Evolutionary conservation across 495 filamentous ascomycete genomes (phyloP).

Genomic region (Hamigera avellanea): DNA sequence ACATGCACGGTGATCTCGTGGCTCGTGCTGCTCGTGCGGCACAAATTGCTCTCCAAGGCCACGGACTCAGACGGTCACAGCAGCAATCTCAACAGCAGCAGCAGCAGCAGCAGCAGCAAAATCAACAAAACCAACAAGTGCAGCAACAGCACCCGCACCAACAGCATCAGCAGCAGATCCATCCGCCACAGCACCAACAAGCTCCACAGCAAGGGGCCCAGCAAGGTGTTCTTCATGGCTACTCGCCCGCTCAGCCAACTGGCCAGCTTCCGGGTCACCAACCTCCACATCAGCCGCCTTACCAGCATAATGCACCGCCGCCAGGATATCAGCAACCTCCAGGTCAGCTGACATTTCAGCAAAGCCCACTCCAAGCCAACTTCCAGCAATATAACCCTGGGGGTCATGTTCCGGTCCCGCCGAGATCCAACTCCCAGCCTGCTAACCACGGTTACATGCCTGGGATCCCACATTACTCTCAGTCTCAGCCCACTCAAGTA

Average conservation of each 20-base stretch:
- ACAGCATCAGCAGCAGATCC: conserved; percentile 18
- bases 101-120: conserved; percentile 14
- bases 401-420: conserved; percentile 22
- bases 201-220: conserved; percentile 11
- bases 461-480: conserved; percentile 49
- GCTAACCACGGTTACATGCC: conserved; percentile 37
- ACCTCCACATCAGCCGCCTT: conserved; percentile 18
- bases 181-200: conserved; percentile 11
- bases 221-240: conserved; percentile 18
- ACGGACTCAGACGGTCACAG: conserved; percentile 31
- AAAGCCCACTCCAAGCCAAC: conserved; percentile 27
- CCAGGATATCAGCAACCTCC: conserved; percentile 26
- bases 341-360: conserved; percentile 27
- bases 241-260: conserved; percentile 12
- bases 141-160: conserved; percentile 19
- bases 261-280: conserved; percentile 6
- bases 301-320: conserved; percentile 30
- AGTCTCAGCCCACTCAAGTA: conserved; percentile 65
- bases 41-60: conserved; percentile 41
- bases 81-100: conserved; percentile 28
- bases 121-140: conserved; percentile 17
- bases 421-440: conserved; percentile 20
- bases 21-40: conserved; percentile 42
- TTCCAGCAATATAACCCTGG: conserved; percentile 38
- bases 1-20: conserved; percentile 41